Base-by-base conservation (phyloP, 805 yeast species). In the Starmerella apis region DNA sequence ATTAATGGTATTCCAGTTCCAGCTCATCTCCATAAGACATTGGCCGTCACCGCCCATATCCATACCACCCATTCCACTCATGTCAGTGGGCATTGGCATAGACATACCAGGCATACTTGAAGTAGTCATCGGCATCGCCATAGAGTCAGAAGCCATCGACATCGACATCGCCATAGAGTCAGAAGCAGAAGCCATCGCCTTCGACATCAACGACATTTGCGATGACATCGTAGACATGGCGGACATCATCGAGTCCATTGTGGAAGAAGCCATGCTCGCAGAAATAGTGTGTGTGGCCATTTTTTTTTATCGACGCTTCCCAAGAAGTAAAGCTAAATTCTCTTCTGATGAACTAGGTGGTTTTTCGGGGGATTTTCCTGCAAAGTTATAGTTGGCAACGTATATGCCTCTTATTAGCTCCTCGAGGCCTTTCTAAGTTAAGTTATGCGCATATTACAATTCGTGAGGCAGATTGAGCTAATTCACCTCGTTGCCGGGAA, bases 1-100 rank as follows among this genome's bases (percentile, higher is more conserved):
- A 56, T 81, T 80, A 25, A 80, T 70, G 0, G 83, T 79, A 56
- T 78, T 69, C 86, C 86, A 81, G 62, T 81, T 81, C 86, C 86
- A 81, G 52, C 78, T 63, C 86, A 81, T 81, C 24, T 61, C 53
- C 53, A 70, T 66, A 30, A 65, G 56, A 53, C 73, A 70, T 18
- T 56, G 36, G 23, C 47, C 48, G n/a, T 43, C 37, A 41, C 54
- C 53, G 13, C 38, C 25, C 47, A 36, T 46, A 33, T 18, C 28
- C 55, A 54, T 54, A 19, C 45, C 48, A 32, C 25, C 24, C 54
- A 47, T 50, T 4, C 48, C 49, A 11, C 44, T 5, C 35, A 31
- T 31, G 35, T 32, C 47, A 3, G 25, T 32, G 13, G 27, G 6
- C 43, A 36, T 45, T 2, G 32, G 31, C 51, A 31, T 38, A 33